Base-by-base conservation (phyloP, 148 eudicot genomes). In the Heliosperma pusillum region DNA sequence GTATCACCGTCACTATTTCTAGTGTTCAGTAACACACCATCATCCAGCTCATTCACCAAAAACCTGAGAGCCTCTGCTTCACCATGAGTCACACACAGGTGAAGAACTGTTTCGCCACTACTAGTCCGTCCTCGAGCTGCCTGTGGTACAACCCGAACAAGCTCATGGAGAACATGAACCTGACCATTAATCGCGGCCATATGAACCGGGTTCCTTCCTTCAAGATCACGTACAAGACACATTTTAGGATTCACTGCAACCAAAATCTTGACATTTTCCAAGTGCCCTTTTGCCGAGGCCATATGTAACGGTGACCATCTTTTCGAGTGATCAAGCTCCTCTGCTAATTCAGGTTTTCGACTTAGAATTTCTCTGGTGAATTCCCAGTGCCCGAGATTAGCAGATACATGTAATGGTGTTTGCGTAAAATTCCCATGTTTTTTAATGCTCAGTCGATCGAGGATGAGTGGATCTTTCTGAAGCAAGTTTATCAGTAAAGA, bases 161-260 rank as follows among this genome's bases (percentile, higher is more conserved):
- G 56, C 80, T 52, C 80, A 7, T 44, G 26, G 2, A 85, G 58
- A 19, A 75, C 87, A 16, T 74, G 26, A 61, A 71, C 26, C 1
- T 71, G 68, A n/a, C 85, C 82, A 17, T 21, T 56, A 2, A 75
- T 67, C 29, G 77, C 87, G 0, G 87, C 87, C 12, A 84, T 27
- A 69, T 86, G 87, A 55, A 80, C 19, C 0, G 87, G 87, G 79
- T 84, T 86, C 69, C 72, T 73, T 7, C 87, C 87, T 0, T 78
- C 66, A 9, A 27, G 20, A 36, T 86, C 84, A 3, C 78, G 57
- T 10, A 67, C 73, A 0, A 82, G 57, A 63, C 89, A 84, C 80
- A 78, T 76, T 52, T 74, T 61, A 0, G 82, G 75, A 55, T 26
- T 66, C 8, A 30, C 69, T 0, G 10, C 10, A 6, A 78, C 13